phyloP scores from a whole-genome alignment of 768 basidiomycete species.

The Mycena vulgaris region DNA sequence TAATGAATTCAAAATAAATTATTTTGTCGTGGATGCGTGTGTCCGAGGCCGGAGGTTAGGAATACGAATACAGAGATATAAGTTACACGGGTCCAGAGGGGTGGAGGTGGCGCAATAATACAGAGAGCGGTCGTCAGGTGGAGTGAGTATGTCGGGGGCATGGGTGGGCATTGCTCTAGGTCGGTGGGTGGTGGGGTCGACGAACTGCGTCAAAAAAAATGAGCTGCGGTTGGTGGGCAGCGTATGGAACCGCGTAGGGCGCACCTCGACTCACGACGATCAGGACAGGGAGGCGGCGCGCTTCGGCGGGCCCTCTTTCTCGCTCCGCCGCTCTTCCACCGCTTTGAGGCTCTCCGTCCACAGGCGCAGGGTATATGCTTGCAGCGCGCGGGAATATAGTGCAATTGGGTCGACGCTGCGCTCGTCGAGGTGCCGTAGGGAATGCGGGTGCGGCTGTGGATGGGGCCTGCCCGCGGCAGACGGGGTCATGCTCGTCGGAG shows the following conservation, averaged over 20 bases:
- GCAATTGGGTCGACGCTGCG: conserved; percentile 13
- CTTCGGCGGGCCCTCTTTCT: neutral
- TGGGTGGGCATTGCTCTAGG: neutral
- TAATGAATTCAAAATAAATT: no score
- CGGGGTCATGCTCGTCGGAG: conserved; percentile 31
- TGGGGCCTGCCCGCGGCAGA: conserved; percentile 27
- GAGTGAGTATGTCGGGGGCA: neutral
- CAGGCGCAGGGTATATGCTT: conserved; percentile 40
- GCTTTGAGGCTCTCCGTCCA: conserved; percentile 37
- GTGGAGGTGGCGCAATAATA: conserved; percentile 10
- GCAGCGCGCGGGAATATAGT: conserved; percentile 40
- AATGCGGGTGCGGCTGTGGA: no score
- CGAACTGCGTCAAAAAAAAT: neutral
- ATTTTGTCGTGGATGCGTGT: no score
- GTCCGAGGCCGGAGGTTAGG: no score
- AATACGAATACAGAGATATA: neutral
- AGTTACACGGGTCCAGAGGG: neutral
- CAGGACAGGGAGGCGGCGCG: neutral
- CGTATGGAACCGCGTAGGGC: neutral
- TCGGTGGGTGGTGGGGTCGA: neutral
- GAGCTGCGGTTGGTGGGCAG: neutral
- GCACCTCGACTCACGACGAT: conserved; percentile 18
- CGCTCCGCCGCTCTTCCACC: conserved; percentile 28
- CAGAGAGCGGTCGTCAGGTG: conserved; percentile 6
- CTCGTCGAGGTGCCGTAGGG: no score